Base-by-base conservation (phyloP, 192 early-diverging fungal species). In the Lobosporangium transversale region DNA sequence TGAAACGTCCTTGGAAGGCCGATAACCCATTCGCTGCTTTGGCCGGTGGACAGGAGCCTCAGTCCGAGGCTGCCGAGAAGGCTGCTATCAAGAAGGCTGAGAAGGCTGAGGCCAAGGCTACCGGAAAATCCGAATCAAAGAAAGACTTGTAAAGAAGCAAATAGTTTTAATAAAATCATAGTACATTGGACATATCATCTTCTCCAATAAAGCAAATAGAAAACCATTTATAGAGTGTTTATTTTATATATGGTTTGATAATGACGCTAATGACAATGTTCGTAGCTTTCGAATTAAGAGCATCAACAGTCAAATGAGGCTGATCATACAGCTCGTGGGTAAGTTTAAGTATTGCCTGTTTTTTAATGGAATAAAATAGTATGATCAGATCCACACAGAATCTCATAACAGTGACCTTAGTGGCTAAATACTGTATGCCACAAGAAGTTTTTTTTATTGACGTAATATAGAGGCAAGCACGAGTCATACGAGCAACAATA, bases 1-100 rank as follows among this genome's bases (percentile, higher is more conserved):
- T 98, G 45, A 86, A 83, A 69, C 88, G 96, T 56, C 96, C 96
- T 18, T 98, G 94, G 89, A 88, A 90, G 78, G 84, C 86, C 8
- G 84, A 87, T 35, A 86, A 84, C 55, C 92, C 93, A 61, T 92
- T 96, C 79, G 93, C 81, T 51, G 80, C 76, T 30, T 47, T 88
- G 20, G 58, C 53, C 7, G 81, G 80, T 24, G 71, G 59, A 48
- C 29, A 64, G 24, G 62, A 75, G 62, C 55, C 57, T 23, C 66
- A 76, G 36, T 71, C 80, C 37, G 79, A 80, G 50, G 80, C 79
- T 64, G 81, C 81, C 15, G 86, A 87, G 51, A 84, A 85, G 60
- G 79, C 75, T 26, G 68, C 84, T 7, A 83, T 87, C 62, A 87
- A 87, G 68, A 84, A 84, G 58, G 86, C 84, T 18, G 81, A 82